Evolutionary conservation across 768 basidiomycete species (phyloP), one percentile per base, ranked within the genome.

Genomic region (Lactarius sanguifluus): DNA sequence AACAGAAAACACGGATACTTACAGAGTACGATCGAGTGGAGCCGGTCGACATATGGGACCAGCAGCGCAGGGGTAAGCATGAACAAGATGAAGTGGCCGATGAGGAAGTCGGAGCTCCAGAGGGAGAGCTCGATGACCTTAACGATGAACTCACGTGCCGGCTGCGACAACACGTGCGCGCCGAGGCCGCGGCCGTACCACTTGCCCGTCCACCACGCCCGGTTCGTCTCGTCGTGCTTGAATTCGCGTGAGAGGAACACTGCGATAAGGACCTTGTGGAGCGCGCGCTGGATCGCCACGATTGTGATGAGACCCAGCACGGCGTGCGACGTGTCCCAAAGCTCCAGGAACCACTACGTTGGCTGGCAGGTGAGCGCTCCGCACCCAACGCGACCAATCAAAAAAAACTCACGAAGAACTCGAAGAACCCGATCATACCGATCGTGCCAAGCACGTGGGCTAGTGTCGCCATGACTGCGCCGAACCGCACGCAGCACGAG

Each of bases 161-260:
- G 95, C 75, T 98, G 97, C 36, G 94, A 95, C 75, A 96, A 87
- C 43, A 92, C 94, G 40, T 92, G 90, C n/a, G 83, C 84, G 16
- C 96, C 96, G 23, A 99, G 82, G 34, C 94, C 92, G 65, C 94
- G 85, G 57, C 96, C 95, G 75, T 96, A 96, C 97, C 97, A 98
- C 81, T 91, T 90, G 68, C 95, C 96, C 20, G 96, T 95, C 97
- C 97, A 99, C 96, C 96, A 98, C 2, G 96, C 96, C 67, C 92
- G 85, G 80, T 98, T 98, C 32, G 93, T 96, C 80, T 98, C 95
- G 74, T 99, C 97, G 75, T 97, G 94, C 80, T 98, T 98, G 83
- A 90, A 96, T 78, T 99, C 97, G 73, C 97, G 90, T 30, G 94
- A 93, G 56, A 98, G 83, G 84, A 96, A 94, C 56, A 94, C 90